Evolutionary conservation across 73 alveolate species (phyloP), one percentile per base, ranked within the genome.

Genomic region (Effrenium voratum): DNA sequence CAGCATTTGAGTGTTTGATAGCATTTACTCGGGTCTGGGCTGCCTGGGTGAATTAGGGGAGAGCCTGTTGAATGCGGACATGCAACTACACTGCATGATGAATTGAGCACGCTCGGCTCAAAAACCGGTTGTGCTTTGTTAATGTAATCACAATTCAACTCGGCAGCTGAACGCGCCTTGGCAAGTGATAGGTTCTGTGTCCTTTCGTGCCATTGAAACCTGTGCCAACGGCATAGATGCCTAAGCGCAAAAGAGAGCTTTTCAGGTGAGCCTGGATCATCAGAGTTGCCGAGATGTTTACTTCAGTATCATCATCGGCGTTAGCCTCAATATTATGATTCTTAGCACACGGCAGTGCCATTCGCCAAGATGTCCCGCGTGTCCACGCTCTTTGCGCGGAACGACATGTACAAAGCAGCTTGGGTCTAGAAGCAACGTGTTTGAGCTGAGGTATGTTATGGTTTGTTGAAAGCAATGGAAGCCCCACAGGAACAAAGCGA

Each of bases 361-460:
- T 34, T 46, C n/a, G 73, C 95, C 52, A 13, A 90, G 97, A 70
- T 90, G 87, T 77, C 97, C 41, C 97, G 97, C 26, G 97, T 90
- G 57, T 41, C 95, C 95, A 90, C 66, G 57, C 63, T 90, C 59
- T 90, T 90, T 43, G 15, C 73, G 10, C 86, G 97, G 43, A 90
- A 66, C n/a, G 97, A 90, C 47, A 73, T 15, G 87, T 90, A 90
- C 79, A 86, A 87, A 43, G 95, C 30, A n/a, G 30, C 57, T 40
- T 5, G 88, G 57, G 15, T 0, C 8, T 3, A 38, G 26, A 6
- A 72, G 32, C 4, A 4, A 3, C 15, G 45, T 38, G 55, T 12
- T 10, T 68, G 43, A 19, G 34, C 12, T 22, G 43, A 30, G 24
- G 80, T 2, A 68, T 30, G 80, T 6, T 68, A 12, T 68, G 1